A percentile compares a stretch with the other conserved stretches of the same genome.
Conservation (phyloP, 495 filamentous ascomycete species). For the Aspergillus taichungensis region DNA sequence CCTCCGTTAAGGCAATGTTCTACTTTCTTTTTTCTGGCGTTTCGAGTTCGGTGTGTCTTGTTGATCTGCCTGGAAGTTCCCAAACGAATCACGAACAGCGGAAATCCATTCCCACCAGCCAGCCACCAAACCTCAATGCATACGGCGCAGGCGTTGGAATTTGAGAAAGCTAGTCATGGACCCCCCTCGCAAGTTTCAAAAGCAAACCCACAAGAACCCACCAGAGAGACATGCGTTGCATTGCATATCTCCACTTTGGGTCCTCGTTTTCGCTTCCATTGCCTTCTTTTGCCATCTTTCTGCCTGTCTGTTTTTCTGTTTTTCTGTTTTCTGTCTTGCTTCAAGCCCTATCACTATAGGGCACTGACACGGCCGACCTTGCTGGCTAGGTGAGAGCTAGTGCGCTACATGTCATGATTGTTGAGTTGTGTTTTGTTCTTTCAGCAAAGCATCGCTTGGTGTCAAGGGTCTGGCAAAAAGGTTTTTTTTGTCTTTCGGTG, state of each 20-base stretch:
- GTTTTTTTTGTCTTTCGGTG: neutral
- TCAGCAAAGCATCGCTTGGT: conserved; percentile 3
- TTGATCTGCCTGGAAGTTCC: neutral
- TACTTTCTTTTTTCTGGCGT: neutral
- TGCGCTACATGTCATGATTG: neutral
- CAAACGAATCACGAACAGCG: neutral
- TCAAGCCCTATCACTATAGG: neutral
- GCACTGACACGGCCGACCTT: neutral
- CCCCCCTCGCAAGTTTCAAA: too few relatives aligned
- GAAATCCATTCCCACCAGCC: too few relatives aligned
- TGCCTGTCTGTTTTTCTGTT: neutral
- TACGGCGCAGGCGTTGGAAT: too few relatives aligned
- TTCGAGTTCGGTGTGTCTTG: too few relatives aligned
- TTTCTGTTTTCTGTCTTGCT: neutral
- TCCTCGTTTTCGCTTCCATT: neutral
- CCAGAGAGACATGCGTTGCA: too few relatives aligned
- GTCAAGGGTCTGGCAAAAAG: conserved; percentile 3
- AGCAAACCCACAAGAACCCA: too few relatives aligned
- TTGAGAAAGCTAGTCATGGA: too few relatives aligned
- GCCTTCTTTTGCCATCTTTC: neutral
- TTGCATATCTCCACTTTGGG: too few relatives aligned
- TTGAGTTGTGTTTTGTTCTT: neutral
- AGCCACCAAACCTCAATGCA: too few relatives aligned
- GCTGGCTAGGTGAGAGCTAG: neutral
- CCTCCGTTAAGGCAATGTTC: neutral